Evolutionary conservation across 441 rosid species (phyloP), one percentile per base, ranked within the genome.

Genomic region (Theobroma grandiflorum): DNA sequence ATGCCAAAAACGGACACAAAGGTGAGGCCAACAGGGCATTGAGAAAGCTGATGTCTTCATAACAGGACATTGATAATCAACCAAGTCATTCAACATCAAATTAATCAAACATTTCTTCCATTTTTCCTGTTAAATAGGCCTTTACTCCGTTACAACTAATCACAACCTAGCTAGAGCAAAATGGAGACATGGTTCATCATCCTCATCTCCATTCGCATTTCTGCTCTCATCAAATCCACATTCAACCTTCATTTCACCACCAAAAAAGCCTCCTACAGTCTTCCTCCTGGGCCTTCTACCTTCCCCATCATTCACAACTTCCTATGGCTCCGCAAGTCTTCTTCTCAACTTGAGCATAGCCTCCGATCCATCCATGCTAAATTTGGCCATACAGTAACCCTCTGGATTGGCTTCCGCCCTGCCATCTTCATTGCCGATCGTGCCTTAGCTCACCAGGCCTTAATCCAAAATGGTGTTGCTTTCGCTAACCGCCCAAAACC

Each of bases 351-450:
- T 14, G 15, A 14, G 4, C n/a, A 45, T 0, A 45, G 33, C 50
- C 84, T 77, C 53, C 76, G 76, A 8, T 42, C 81, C 10, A n/a
- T 82, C 42, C 84, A 82, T 31, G 52, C 75, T 75, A 85, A 78
- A 57, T 70, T 82, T 6, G 87, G 87, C 31, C 83, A 86, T 0
- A 50, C 77, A 4, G 12, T 87, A 70, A 76, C 85, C 52, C 77
- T 87, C 69, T 67, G 42, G 7, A 15, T 83, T 4, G 67, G 77
- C 31, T 38, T 73, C 4, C 49, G 10, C 7, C 68, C 81, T 5
- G 3, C 65, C 64, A 81, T 85, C 75, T 83, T 79, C 74, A 37
- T 83, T n/a, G 40, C 79, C 0, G 79, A 83, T 8, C 82, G 72
- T 49, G 45, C 75, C 61, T 58, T 87, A 0, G 79, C 83, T 57